Evolutionary conservation across 2,329 filamentous ascomycete genomes (phyloP), one percentile per base, ranked within the genome.

Genomic region (Phialophora verrucosa): DNA sequence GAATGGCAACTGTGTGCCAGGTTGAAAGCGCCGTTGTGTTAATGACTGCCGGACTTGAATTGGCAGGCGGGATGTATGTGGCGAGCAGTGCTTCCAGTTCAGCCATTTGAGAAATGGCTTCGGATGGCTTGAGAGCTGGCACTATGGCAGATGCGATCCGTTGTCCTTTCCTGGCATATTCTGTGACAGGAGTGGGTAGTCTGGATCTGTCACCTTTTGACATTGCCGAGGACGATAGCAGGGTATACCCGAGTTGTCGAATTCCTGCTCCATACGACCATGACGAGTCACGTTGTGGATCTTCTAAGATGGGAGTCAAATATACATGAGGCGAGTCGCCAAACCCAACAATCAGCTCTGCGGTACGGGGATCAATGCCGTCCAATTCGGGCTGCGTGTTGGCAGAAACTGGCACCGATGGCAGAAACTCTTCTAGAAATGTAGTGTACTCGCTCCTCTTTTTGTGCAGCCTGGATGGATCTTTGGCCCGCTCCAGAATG

Each of bases 251-350:
- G 25, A 88, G 70, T 55, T 79, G 79, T 14, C 87, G 80, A 35
- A 87, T 78, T 7, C 74, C 63, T 29, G 78, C 80, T 62, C 85
- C 85, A 64, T 83, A 78, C 61, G 82, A 80, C 87, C 87, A 89
- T 17, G 85, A 84, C 71, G 83, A 88, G 51, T 82, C 81, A 32
- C 83, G 81, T n/a, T 75, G 73, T 20, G 83, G 83, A 64, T 82
- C 83, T 69, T 90, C 87, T 10, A 88, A 78, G 0, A 92, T 75
- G 25, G 89, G 81, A 0, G 89, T 88, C 0, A 93, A 81, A 74
- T 90, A 93, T 12, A 91, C 82, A 49, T 83, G 77, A 12, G 78
- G 72, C 4, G 71, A 44, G 5, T 72, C 61, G 53, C 75, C 68
- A 64, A 79, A 79, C 69, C 85, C 81, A 66, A 82, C 78, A 53